These are phyloP conservation scores for Taphrina betulina DNA, from an alignment of 1,139 yeast species.

Conservation along the genomic window DNA sequence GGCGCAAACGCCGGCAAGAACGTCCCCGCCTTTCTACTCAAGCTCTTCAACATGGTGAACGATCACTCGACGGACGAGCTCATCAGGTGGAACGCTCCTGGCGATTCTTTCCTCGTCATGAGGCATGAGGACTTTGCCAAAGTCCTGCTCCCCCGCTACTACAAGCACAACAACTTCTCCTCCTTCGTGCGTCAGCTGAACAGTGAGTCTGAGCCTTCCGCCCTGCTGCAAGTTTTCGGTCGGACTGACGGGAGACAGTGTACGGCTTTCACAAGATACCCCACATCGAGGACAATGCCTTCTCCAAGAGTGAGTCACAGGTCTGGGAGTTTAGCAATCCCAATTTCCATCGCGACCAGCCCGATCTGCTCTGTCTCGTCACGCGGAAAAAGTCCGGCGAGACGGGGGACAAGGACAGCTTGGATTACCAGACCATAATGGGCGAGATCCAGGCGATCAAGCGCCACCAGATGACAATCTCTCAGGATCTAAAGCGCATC, in stretches of 20 bases:
- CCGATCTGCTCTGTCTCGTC: slow-evolving; percentile 60
- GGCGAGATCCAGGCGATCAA: slow-evolving; percentile 75
- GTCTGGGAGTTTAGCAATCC: slow-evolving; percentile 36
- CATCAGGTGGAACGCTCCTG: slow-evolving; percentile 83
- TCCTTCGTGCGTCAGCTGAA: slow-evolving; percentile 92
- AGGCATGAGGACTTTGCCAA: slow-evolving; percentile 87
- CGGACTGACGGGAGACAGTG: too few species aligned
- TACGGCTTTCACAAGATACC: slow-evolving; percentile 96
- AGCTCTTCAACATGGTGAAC: slow-evolving; percentile 65
- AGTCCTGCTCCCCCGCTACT: slow-evolving; percentile 78
- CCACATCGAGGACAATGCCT: slow-evolving; percentile 34
- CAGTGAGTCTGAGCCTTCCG: slow-evolving; percentile 43
- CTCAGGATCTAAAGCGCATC: slow-evolving; percentile 78
- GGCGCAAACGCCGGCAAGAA: slow-evolving; percentile 26
- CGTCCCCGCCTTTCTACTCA: slow-evolving; percentile 32
- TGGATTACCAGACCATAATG: slow-evolving; percentile 46
- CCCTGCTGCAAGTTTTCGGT: too few species aligned
- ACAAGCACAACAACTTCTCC: slow-evolving; percentile 92
- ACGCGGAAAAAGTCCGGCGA: slow-evolving; percentile 41
- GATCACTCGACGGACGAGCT: slow-evolving; percentile 66
- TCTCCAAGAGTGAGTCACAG: slow-evolving; percentile 33
- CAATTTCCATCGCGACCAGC: slow-evolving; percentile 67
- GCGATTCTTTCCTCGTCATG: slow-evolving; percentile 76
- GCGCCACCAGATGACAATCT: slow-evolving; percentile 71
- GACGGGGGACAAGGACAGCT: slow-evolving; percentile 46